Conservation (phyloP, 2,329 filamentous ascomycete species). For the Leptodontidium sp. region DNA sequence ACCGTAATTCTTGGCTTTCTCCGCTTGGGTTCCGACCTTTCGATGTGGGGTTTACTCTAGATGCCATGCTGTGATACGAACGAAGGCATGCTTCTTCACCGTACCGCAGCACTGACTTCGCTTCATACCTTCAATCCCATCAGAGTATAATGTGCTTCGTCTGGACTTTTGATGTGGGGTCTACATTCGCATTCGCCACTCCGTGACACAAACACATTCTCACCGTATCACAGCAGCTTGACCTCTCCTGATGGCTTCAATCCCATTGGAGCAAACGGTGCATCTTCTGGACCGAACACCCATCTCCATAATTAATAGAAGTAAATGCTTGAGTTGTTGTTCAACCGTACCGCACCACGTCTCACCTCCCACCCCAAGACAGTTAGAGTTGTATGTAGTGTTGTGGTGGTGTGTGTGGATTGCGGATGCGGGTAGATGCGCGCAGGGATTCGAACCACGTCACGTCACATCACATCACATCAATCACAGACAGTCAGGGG, state of each 20-base stretch:
- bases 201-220: background rate
- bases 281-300: background rate
- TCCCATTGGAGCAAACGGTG: background rate
- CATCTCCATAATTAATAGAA: slow-evolving; percentile 2
- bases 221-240: background rate
- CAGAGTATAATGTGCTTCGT: too few species aligned
- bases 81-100: background rate
- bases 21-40: background rate
- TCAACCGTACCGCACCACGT: slow-evolving; percentile 3
- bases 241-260: background rate
- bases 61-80: too few species aligned
- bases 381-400: background rate
- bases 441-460: slow-evolving; percentile 10
- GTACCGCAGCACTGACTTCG: background rate
- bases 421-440: slow-evolving; percentile 7
- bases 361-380: background rate
- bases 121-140: too few species aligned
- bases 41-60: background rate
- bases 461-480: background rate
- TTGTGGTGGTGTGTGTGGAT: background rate
- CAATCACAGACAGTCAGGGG: background rate
- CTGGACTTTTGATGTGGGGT: too few species aligned
- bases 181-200: background rate
- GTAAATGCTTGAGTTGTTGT: background rate
- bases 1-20: background rate